Percentiles rank a stretch among this genome's conserved stretches.
phyloP scores from a whole-genome alignment of 2,329 filamentous ascomycete genomes.

The Tolypocladium cylindrosporum region DNA sequence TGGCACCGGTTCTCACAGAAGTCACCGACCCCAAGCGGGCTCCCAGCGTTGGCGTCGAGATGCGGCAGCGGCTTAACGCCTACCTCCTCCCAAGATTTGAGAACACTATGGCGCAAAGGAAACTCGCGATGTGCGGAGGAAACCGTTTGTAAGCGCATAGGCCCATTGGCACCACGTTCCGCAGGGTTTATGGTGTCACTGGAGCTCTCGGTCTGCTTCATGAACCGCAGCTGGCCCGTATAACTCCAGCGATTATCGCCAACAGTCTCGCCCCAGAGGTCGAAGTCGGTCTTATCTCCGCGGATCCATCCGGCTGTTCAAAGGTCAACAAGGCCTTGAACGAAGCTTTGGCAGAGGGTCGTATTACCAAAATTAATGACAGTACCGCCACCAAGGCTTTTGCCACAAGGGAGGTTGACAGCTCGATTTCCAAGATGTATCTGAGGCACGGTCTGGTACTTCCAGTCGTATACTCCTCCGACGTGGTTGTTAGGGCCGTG shows the following conservation, averaged over 20 bases:
- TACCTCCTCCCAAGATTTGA: no score
- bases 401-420: neutral
- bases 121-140: no score
- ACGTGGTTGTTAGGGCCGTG: conserved; percentile 16
- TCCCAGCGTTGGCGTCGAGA: no score
- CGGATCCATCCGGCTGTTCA: neutral
- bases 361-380: neutral
- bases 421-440: neutral
- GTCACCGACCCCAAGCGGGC: no score
- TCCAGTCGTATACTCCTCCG: conserved; percentile 18
- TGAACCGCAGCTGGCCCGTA: neutral
- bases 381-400: neutral
- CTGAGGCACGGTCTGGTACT: conserved; percentile 10
- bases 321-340: no score
- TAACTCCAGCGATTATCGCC: neutral
- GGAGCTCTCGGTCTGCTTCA: neutral
- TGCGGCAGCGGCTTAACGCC: no score
- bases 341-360: neutral
- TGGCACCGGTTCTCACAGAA: no score
- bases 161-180: no score
- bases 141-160: no score
- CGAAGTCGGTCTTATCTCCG: neutral
- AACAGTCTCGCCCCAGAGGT: neutral
- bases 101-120: no score
- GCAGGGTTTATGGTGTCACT: conserved; percentile 1